Conservation (phyloP, 805 yeast species). For the Candida arabinofermentans region DNA sequence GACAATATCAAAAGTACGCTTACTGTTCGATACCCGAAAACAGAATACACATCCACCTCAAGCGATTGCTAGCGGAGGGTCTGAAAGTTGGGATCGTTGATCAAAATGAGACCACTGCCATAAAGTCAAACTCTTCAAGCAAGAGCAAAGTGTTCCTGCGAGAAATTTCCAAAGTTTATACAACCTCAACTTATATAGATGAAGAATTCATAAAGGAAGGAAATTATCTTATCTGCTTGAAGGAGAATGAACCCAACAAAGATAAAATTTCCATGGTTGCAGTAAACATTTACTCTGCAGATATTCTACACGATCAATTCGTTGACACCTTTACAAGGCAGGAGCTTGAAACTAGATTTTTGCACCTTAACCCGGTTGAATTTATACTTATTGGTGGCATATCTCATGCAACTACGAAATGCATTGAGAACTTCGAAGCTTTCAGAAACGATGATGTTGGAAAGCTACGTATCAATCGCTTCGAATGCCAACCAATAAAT, state of each 20-base stretch:
- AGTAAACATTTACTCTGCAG: conserved; percentile 71
- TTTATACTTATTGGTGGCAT: conserved; percentile 45
- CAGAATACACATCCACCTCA: conserved; percentile 70
- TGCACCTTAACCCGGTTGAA: conserved; percentile 77
- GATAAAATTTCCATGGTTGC: conserved; percentile 48
- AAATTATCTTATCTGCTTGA: conserved; percentile 44
- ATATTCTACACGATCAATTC: conserved; percentile 68
- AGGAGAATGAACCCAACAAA: conserved; percentile 26
- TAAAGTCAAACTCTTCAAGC: conserved; percentile 52
- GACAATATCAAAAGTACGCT: conserved; percentile 57
- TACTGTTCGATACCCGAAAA: conserved; percentile 83
- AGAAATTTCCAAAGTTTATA: conserved; percentile 64
- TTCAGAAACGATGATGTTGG: neutral
- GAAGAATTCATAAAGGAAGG: conserved; percentile 25
- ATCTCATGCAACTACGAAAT: conserved; percentile 31
- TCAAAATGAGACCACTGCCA: conserved; percentile 77
- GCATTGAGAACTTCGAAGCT: conserved; percentile 17
- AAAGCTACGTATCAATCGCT: conserved; percentile 10
- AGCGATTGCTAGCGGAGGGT: conserved; percentile 67
- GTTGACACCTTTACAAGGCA: conserved; percentile 52
- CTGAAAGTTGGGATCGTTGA: conserved; percentile 82
- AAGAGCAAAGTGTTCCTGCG: conserved; percentile 62
- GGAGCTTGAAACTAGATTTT: conserved; percentile 68
- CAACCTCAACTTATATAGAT: conserved; percentile 80
- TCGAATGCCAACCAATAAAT: conserved; percentile 1